A percentile compares a stretch with the other conserved stretches of the same genome.
Conservation (phyloP, 1,284 basidiomycete species). For the Sanghuangporus sanghuang region DNA sequence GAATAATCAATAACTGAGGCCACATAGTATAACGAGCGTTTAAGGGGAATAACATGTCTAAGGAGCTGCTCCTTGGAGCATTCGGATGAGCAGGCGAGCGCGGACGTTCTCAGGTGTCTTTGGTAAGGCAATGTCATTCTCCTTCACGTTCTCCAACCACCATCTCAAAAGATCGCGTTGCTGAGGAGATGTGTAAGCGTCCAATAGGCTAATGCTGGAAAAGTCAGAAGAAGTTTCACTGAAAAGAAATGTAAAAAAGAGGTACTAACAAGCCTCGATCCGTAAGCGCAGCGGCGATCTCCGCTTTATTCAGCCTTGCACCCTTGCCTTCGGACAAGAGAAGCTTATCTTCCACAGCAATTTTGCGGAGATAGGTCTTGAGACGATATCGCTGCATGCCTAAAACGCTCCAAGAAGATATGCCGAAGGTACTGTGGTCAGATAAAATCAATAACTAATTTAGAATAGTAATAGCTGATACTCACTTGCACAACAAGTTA, state of each 20-base stretch:
- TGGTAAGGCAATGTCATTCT: conserved; percentile 37
- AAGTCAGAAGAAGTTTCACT: background rate
- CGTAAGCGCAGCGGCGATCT: conserved; percentile 56
- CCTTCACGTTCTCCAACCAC: conserved; percentile 49
- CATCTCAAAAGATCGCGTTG: conserved; percentile 47
- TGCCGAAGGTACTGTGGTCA: background rate
- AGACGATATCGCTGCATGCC: conserved; percentile 54
- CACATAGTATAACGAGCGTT: background rate
- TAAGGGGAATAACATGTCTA: background rate
- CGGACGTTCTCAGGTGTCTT: conserved; percentile 29
- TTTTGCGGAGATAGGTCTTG: conserved; percentile 44
- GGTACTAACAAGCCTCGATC: conserved; percentile 69
- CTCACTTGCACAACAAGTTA: conserved; percentile 29
- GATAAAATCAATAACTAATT: background rate
- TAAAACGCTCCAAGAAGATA: conserved; percentile 40
- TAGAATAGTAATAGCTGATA: conserved; percentile 5
- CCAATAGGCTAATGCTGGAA: conserved; percentile 30
- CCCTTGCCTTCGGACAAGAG: conserved; percentile 47
- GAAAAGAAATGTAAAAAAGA: background rate
- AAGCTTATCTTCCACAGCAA: conserved; percentile 56
- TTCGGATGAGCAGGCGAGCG: conserved; percentile 17
- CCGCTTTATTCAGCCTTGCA: conserved; percentile 40
- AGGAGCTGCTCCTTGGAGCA: background rate
- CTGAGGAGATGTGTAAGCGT: conserved; percentile 33
- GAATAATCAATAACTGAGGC: background rate